phyloP scores from a whole-genome alignment of 805 yeast genomes.

The Tetrapisispora nanseiensis region DNA sequence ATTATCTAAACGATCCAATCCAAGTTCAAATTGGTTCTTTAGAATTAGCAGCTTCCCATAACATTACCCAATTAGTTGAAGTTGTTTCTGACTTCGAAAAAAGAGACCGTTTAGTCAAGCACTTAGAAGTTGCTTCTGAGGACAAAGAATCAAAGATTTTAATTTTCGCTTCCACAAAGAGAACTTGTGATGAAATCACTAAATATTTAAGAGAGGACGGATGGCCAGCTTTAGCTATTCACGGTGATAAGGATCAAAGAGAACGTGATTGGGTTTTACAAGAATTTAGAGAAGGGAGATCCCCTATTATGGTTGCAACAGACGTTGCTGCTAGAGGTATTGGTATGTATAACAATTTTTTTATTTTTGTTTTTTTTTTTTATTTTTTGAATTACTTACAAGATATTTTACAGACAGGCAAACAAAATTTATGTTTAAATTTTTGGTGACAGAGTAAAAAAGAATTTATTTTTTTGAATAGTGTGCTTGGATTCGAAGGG shows the following conservation, averaged over 20 bases:
- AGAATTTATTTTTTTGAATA: no score
- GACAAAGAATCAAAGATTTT: slow-evolving; percentile 68
- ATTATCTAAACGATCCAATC: slow-evolving; percentile 84
- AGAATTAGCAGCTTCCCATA: slow-evolving; percentile 94
- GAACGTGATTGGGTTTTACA: slow-evolving; percentile 98
- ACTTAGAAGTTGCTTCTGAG: slow-evolving; percentile 69
- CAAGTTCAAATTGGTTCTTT: slow-evolving; percentile 95
- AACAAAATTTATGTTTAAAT: background rate
- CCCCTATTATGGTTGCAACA: slow-evolving; percentile 97
- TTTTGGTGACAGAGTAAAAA: no score
- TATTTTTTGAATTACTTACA: slow-evolving; percentile 6
- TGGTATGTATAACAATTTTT: slow-evolving; percentile 56
- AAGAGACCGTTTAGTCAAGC: slow-evolving; percentile 79
- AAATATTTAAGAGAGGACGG: slow-evolving; percentile 89
- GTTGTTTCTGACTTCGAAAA: slow-evolving; percentile 87
- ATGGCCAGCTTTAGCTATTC: slow-evolving; percentile 97
- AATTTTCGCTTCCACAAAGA: slow-evolving; percentile 92
- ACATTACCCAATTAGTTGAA: slow-evolving; percentile 86
- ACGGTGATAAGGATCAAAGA: slow-evolving; percentile 95
- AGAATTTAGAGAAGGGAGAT: slow-evolving; percentile 86
- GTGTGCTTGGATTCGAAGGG: no score
- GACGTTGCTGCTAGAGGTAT: slow-evolving; percentile 99
- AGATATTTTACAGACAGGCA: slow-evolving; percentile 1
- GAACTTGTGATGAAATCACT: slow-evolving; percentile 94
- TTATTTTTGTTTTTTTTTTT: slow-evolving; percentile 5